Evolutionary conservation across 2,329 filamentous ascomycete genomes (phyloP).

Genomic region (Neoscytalidium dimidiatum): DNA sequence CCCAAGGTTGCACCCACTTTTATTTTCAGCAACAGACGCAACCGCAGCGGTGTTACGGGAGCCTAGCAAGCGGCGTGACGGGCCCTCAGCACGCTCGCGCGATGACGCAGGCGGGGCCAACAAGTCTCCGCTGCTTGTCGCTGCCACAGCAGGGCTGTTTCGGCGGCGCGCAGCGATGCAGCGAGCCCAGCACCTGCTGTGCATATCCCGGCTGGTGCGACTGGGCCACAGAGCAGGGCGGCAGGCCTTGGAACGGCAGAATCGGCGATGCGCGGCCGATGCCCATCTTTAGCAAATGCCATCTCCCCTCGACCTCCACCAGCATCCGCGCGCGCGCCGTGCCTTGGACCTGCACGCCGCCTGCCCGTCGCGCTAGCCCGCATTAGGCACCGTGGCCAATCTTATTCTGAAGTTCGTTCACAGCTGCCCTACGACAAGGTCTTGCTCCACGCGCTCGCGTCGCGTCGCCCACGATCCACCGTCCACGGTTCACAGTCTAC

Average conservation of each 20-base stretch:
- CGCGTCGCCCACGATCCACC: background rate
- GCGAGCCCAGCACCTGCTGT: no score
- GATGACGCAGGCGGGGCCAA: constrained; percentile 5
- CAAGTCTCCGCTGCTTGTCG: background rate
- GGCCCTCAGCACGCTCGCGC: background rate
- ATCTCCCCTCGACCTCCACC: background rate
- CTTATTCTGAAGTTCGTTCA: constrained; percentile 4
- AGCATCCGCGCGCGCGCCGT: constrained; percentile 6
- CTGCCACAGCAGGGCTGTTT: background rate
- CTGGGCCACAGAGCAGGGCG: no score
- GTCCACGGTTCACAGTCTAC: background rate
- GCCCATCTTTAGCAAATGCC: constrained; percentile 11
- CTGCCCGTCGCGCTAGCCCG: constrained; percentile 5
- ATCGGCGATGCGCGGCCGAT: background rate
- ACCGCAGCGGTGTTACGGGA: background rate
- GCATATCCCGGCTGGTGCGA: no score
- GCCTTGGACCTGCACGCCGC: constrained; percentile 10
- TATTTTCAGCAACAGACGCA: constrained; percentile 10
- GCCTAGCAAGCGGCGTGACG: no score
- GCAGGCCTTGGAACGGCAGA: no score
- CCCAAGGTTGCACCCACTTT: constrained; percentile 9
- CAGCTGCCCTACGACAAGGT: background rate
- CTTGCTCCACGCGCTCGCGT: background rate
- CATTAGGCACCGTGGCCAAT: background rate
- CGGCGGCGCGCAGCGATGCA: background rate